Percentiles rank a stretch among this genome's conserved stretches.
Conservation (phyloP, 2,329 filamentous ascomycete genomes). For the Trichoderma sp. region DNA sequence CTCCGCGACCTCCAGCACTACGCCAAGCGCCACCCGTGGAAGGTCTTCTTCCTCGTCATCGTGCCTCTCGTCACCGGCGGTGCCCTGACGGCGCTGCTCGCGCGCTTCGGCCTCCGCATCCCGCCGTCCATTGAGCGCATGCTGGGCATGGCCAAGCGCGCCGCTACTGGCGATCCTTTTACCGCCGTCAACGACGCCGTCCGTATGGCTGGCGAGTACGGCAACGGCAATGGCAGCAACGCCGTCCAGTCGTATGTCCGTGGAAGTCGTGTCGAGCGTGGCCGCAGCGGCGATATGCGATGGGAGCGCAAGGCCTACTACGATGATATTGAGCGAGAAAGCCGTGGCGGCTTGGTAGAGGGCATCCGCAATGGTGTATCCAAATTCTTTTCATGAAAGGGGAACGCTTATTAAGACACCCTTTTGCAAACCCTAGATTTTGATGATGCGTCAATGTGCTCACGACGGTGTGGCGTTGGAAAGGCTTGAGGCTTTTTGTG, state of each 20-base stretch:
- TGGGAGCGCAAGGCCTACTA: constrained; percentile 42
- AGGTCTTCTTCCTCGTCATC: constrained; percentile 83
- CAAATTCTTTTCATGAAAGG: constrained; percentile 45
- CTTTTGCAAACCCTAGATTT: not conserved
- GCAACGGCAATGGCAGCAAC: constrained; percentile 26
- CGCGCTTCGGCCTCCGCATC: constrained; percentile 76
- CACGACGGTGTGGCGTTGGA: constrained; percentile 24
- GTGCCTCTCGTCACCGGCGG: constrained; percentile 87
- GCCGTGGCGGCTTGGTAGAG: constrained; percentile 37
- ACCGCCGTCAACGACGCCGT: constrained; percentile 59
- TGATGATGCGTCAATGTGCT: not conserved
- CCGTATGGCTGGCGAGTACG: constrained; percentile 50
- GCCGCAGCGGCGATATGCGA: constrained; percentile 38
- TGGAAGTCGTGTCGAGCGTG: constrained; percentile 38
- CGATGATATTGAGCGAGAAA: constrained; percentile 32
- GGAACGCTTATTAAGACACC: not conserved
- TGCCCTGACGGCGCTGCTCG: constrained; percentile 74
- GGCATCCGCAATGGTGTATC: constrained; percentile 42
- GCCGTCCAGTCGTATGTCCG: constrained; percentile 20
- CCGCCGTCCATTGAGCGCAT: constrained; percentile 64
- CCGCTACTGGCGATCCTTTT: constrained; percentile 49
- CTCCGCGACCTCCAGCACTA: constrained; percentile 80
- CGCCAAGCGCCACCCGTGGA: constrained; percentile 79
- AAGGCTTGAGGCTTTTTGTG: not conserved
- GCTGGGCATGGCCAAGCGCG: constrained; percentile 55